These are phyloP conservation scores for Pseudonitzschia pungens DNA, from an alignment of 108 stramenopile species.

Conservation along the genomic window DNA sequence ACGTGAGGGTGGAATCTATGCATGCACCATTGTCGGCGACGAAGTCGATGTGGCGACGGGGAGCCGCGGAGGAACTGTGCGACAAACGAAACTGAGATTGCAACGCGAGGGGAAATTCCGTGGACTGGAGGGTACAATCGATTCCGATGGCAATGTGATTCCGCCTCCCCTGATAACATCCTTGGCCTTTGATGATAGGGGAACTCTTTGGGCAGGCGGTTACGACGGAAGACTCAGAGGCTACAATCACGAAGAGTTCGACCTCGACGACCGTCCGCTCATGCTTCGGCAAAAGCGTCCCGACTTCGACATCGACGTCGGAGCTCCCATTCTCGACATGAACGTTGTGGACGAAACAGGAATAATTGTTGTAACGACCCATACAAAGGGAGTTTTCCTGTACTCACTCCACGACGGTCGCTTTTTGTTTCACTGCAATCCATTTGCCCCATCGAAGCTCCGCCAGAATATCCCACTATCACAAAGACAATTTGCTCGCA, in stretches of 20 bases:
- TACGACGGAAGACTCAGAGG: constrained; percentile 48
- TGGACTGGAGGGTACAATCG: constrained; percentile 11
- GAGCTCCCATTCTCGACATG: constrained; percentile 29
- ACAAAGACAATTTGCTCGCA: constrained; percentile 33
- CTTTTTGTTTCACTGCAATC: constrained; percentile 43
- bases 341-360: constrained; percentile 40
- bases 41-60: constrained; percentile 28
- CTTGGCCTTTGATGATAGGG: constrained; percentile 45
- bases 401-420: constrained; percentile 48
- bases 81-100: constrained; percentile 29
- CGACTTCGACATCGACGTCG: constrained; percentile 15
- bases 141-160: not conserved
- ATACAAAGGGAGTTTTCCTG: constrained; percentile 41
- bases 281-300: constrained; percentile 20
- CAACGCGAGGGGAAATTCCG: constrained; percentile 22
- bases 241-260: constrained; percentile 29
- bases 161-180: constrained; percentile 30
- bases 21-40: constrained; percentile 30
- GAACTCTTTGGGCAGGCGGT: constrained; percentile 42
- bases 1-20: constrained; percentile 62
- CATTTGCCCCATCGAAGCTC: constrained; percentile 23
- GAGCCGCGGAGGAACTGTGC: constrained; percentile 22
- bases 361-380: constrained; percentile 50
- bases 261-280: constrained; percentile 19
- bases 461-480: not conserved